Evolutionary conservation across 139 green algal species (phyloP), one percentile per base, ranked within the genome.

Genomic region (Chara braunii): DNA sequence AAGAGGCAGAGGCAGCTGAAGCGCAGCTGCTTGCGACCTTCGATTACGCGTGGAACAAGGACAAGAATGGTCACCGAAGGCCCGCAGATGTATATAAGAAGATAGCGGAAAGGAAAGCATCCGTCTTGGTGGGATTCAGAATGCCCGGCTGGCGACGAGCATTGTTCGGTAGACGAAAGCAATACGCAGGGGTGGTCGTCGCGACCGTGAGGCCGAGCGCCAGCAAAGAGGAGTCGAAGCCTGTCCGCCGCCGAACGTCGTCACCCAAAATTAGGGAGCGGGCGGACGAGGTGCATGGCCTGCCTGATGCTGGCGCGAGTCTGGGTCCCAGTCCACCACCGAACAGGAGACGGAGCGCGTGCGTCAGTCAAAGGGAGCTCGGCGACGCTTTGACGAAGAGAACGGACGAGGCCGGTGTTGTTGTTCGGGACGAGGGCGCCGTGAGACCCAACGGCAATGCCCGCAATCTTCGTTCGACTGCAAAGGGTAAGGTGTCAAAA

Each of bases 21-120:
- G 29, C 53, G 23, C 34, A 62, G 36, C 53, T 62, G 53, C 36
- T 62, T 7, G 5, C 50, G 5, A 62, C 53, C 6, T 62, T 62
- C 8, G 53, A 62, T 35, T 62, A 62, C 36, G 23, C 53, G 36
- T 62, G 53, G 53, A 62, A 62, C 53, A 40, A 31, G 33, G 23
- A 62, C 12, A 32, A 37, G 7, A 62, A 62, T 8, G 8, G 36
- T 29, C 23, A 31, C 7, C 53, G 53, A 6, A 51, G 53, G 14
- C 53, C 53, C 14, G 53, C 7, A 12, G 29, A 62, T 5, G 53
- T 31, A n/a, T n/a, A n/a, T n/a, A n/a, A n/a, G n/a, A n/a, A n/a
- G n/a, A n/a, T n/a, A n/a, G n/a, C n/a, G n/a, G n/a, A n/a, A n/a
- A n/a, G n/a, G n/a, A n/a, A n/a, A n/a, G n/a, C n/a, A n/a, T n/a